phyloP scores from a whole-genome alignment of 2,329 filamentous ascomycete genomes.

The Phaeoacremonium minimum region DNA sequence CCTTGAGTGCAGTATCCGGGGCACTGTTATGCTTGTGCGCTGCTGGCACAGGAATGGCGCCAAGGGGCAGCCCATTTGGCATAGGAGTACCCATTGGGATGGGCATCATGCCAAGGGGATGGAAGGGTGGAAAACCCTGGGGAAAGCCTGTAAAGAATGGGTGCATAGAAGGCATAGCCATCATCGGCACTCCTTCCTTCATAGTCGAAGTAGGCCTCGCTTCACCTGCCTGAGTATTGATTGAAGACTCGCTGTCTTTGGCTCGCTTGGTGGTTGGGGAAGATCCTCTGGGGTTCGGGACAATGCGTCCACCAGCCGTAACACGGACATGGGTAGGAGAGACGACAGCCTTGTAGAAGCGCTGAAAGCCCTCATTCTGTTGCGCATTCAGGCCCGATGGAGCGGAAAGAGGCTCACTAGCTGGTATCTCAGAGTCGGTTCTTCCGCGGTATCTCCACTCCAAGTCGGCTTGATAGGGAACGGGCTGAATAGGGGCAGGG shows the following conservation, averaged over 20 bases:
- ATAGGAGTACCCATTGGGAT: constrained; percentile 31
- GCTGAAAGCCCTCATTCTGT: constrained; percentile 61
- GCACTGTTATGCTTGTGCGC: no score
- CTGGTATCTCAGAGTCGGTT: constrained; percentile 34
- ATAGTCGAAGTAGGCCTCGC: constrained; percentile 4
- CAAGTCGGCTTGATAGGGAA: constrained; percentile 10
- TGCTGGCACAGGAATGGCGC: constrained; percentile 8
- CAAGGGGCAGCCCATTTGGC: constrained; percentile 14
- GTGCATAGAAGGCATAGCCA: constrained; percentile 18
- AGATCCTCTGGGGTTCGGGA: constrained; percentile 55
- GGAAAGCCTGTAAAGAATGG: constrained; percentile 17
- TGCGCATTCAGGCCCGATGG: constrained; percentile 50
- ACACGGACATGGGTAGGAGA: constrained; percentile 65
- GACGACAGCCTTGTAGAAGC: constrained; percentile 64
- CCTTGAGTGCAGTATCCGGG: constrained; percentile 12
- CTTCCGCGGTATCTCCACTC: constrained; percentile 41
- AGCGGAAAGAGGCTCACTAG: constrained; percentile 45
- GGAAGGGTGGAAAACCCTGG: constrained; percentile 21
- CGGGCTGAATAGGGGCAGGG: constrained; percentile 1
- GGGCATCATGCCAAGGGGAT: constrained; percentile 31
- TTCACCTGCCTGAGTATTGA: constrained; percentile 3
- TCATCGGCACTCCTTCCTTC: constrained; percentile 10
- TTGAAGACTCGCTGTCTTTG: constrained; percentile 30
- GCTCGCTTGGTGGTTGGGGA: constrained; percentile 49
- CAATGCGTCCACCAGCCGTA: constrained; percentile 63